These are phyloP conservation scores for Wickerhamomyces strasburgensis DNA, from an alignment of 805 yeast genomes.

Conservation along the genomic window DNA sequence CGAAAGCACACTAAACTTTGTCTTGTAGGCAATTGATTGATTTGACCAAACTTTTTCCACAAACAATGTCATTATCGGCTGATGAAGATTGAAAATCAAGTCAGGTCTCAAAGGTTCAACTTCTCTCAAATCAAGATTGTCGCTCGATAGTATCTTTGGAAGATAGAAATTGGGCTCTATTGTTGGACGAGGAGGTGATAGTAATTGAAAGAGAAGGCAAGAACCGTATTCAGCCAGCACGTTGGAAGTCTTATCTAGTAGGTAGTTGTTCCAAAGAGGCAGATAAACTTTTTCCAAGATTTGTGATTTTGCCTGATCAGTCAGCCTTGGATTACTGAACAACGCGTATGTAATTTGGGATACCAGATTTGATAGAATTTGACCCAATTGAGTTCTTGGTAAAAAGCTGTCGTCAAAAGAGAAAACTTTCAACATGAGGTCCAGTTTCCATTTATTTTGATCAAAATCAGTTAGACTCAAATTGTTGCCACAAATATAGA, in stretches of 20 bases:
- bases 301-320: not conserved
- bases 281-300: constrained; percentile 2
- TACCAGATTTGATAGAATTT: not conserved
- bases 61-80: not conserved
- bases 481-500: constrained; percentile 8
- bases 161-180: constrained; percentile 2
- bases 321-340: constrained; percentile 6
- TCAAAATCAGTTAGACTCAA: not conserved
- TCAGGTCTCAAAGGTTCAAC: constrained; percentile 6
- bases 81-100: constrained; percentile 3
- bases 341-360: constrained; percentile 7
- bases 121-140: constrained; percentile 12
- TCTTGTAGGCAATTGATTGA: not conserved
- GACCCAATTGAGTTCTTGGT: not conserved
- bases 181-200: not conserved
- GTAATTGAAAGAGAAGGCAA: constrained; percentile 3
- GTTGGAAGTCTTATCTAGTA: not conserved
- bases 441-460: not conserved
- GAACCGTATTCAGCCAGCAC: not conserved
- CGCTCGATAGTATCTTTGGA: constrained; percentile 8
- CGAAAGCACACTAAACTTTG: constrained; percentile 4
- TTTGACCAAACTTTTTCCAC: constrained; percentile 4
- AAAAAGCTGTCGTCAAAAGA: not conserved
- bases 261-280: constrained; percentile 1
- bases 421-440: constrained; percentile 9